Evolutionary conservation across 164 flowering plant genomes (phyloP).

Genomic region (Litsea cubeba): DNA sequence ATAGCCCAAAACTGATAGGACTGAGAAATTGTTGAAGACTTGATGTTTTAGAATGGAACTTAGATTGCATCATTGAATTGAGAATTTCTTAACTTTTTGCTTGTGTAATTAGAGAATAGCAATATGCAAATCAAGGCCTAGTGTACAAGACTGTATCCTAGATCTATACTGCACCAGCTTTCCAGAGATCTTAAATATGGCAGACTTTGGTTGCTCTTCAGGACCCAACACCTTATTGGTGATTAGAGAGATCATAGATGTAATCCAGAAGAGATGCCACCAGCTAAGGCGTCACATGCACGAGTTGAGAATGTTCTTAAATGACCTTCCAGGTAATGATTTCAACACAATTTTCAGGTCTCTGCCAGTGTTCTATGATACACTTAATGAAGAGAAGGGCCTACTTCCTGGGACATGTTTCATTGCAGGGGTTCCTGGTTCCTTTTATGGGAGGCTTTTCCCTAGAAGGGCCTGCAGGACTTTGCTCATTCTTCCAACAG

Average conservation of each 20-base stretch:
- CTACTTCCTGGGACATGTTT: conserved; percentile 29
- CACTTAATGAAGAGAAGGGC: conserved; percentile 15
- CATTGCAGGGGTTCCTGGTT: conserved; percentile 46
- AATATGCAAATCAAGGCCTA: conserved; percentile 14
- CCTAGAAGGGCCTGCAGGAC: conserved; percentile 38
- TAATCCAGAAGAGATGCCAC: neutral
- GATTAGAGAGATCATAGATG: neutral
- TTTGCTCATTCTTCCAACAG: conserved; percentile 63
- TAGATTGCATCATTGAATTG: no score
- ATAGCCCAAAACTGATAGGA: no score
- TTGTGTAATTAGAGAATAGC: neutral
- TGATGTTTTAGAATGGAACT: no score
- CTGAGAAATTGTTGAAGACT: no score
- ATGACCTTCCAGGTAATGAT: conserved; percentile 56
- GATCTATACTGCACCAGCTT: conserved; percentile 19
- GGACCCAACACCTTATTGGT: neutral
- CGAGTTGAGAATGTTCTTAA: conserved; percentile 36
- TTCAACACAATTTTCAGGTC: conserved; percentile 45
- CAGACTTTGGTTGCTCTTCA: neutral
- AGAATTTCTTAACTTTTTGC: neutral
- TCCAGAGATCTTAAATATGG: conserved; percentile 15
- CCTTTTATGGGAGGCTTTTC: conserved; percentile 60
- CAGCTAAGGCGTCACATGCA: conserved; percentile 14
- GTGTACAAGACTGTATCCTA: conserved; percentile 31
- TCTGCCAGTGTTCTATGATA: conserved; percentile 25